phyloP scores from a whole-genome alignment of 768 basidiomycete genomes.

The Sarcodon aspratus region DNA sequence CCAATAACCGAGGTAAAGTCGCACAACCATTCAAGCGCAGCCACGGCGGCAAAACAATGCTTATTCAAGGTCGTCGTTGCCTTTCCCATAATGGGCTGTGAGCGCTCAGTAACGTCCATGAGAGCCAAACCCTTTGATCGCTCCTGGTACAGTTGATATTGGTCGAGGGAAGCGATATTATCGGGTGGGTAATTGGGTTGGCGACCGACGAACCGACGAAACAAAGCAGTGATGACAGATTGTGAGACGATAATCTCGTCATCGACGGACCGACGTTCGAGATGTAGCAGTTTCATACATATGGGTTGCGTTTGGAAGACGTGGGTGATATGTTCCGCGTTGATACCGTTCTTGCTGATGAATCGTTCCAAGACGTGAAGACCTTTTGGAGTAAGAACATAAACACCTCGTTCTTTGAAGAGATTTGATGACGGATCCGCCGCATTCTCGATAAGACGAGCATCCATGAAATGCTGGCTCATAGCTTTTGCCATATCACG shows the following conservation, averaged over 20 bases:
- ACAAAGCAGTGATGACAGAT: slow-evolving; percentile 87
- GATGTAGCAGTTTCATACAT: slow-evolving; percentile 93
- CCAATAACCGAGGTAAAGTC: slow-evolving; percentile 96
- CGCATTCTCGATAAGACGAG: slow-evolving; percentile 94
- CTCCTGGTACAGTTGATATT: slow-evolving; percentile 68
- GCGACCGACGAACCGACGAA: slow-evolving; percentile 89
- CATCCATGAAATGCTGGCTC: slow-evolving; percentile 99
- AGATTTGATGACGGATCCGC: slow-evolving; percentile 78
- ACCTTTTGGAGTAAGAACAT: slow-evolving; percentile 92
- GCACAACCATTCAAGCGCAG: slow-evolving; percentile 91
- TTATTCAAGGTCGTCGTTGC: slow-evolving; percentile 36
- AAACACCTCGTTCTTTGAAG: slow-evolving; percentile 98
- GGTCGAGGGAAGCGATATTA: slow-evolving; percentile 37
- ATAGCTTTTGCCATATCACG: slow-evolving; percentile 99
- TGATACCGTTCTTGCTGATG: slow-evolving; percentile 98
- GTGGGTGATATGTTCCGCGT: slow-evolving; percentile 80
- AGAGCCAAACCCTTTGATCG: slow-evolving; percentile 64
- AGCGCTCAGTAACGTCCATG: slow-evolving; percentile 60
- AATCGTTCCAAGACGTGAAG: slow-evolving; percentile 99
- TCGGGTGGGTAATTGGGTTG: slow-evolving; percentile 65
- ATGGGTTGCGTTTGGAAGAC: slow-evolving; percentile 92
- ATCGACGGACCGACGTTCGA: slow-evolving; percentile 84
- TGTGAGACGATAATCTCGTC: slow-evolving; percentile 97
- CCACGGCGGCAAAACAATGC: slow-evolving; percentile 77
- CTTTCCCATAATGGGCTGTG: slow-evolving; percentile 34